Evolutionary conservation across 2,329 filamentous ascomycete species (phyloP).

Genomic region (Cadophora gregata): DNA sequence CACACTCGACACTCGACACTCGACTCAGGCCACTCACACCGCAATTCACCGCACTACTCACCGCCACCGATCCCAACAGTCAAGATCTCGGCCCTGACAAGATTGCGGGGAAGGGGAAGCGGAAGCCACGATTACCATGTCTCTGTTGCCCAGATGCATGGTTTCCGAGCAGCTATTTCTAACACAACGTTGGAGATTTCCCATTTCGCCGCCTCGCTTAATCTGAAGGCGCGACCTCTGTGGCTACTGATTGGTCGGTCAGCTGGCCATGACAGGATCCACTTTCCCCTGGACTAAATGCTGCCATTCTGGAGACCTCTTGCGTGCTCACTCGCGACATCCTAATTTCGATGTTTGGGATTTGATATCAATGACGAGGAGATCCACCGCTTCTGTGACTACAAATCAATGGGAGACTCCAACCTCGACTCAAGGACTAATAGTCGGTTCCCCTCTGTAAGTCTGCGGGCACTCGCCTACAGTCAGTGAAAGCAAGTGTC

Average conservation of each 20-base stretch:
- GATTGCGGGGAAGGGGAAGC: conserved; percentile 9
- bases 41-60: neutral
- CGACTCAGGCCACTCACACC: no score
- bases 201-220: neutral
- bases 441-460: neutral
- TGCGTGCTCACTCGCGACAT: conserved; percentile 22
- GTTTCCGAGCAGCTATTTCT: conserved; percentile 12
- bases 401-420: neutral
- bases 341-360: neutral
- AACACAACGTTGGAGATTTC: conserved; percentile 4
- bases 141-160: conserved; percentile 14
- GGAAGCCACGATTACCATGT: conserved; percentile 10
- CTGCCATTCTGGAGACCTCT: conserved; percentile 19
- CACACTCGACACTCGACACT: neutral
- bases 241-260: conserved; percentile 8
- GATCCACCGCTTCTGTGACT: neutral
- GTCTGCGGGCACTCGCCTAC: no score
- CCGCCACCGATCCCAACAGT: neutral
- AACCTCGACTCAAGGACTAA: neutral
- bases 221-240: neutral
- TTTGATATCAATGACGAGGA: neutral
- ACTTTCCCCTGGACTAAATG: neutral
- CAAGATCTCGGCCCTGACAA: neutral
- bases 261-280: neutral
- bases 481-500: no score